Evolutionary conservation across 106 monocot species (phyloP).

Genomic region (Dendrobium nobile): DNA sequence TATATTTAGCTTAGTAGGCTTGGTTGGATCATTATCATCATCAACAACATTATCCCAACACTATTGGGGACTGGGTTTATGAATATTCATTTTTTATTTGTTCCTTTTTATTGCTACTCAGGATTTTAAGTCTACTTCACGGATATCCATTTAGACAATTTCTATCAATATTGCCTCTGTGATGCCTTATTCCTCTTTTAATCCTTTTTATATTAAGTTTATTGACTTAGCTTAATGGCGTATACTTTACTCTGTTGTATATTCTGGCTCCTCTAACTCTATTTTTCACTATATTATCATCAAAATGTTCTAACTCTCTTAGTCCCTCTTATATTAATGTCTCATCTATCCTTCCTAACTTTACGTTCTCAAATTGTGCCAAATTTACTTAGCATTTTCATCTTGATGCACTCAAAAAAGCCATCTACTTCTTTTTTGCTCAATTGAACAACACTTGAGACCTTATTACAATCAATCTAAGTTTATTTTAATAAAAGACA

Average conservation of each 20-base stretch:
- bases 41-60: background rate
- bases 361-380: background rate
- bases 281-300: background rate
- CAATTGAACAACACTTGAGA: background rate
- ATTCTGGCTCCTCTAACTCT: background rate
- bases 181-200: background rate
- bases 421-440: background rate
- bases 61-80: background rate
- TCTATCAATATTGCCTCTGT: background rate
- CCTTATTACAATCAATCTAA: background rate
- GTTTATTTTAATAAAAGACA: background rate
- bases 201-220: background rate
- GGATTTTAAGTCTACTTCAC: background rate
- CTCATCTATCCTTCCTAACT: background rate
- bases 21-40: background rate
- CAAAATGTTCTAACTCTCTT: background rate
- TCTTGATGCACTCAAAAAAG: background rate
- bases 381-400: background rate
- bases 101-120: background rate
- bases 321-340: background rate
- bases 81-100: background rate
- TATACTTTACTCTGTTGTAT: background rate
- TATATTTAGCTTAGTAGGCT: background rate
- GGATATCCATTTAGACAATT: background rate
- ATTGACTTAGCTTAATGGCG: background rate